These are phyloP conservation scores for Myxozyma nipponensis DNA, from an alignment of 805 yeast genomes.

Conservation along the genomic window DNA sequence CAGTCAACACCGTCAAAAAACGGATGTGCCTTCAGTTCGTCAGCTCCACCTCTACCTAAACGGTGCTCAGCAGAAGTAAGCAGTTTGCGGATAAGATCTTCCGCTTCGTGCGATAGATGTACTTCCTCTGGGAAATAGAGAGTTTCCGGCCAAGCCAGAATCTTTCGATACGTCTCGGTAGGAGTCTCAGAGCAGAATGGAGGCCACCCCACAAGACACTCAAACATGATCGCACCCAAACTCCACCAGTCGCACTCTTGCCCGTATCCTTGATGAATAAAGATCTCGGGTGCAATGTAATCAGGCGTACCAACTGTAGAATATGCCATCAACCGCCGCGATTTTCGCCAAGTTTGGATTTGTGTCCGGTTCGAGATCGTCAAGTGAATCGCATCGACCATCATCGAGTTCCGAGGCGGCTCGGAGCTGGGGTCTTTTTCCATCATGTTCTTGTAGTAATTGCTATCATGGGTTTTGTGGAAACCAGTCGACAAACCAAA, in stretches of 20 bases:
- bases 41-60: conserved; percentile 89
- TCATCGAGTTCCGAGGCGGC: conserved; percentile 64
- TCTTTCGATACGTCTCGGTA: conserved; percentile 88
- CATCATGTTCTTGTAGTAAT: conserved; percentile 74
- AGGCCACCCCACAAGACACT: conserved; percentile 95
- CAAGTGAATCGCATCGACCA: conserved; percentile 91
- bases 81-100: conserved; percentile 73
- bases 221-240: conserved; percentile 93
- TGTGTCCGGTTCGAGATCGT: conserved; percentile 94
- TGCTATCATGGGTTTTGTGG: conserved; percentile 89
- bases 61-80: conserved; percentile 76
- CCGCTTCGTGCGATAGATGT: conserved; percentile 82
- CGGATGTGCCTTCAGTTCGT: conserved; percentile 84
- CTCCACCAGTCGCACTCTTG: conserved; percentile 99
- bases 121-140: conserved; percentile 87
- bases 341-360: conserved; percentile 93
- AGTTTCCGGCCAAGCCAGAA: conserved; percentile 85
- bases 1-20: conserved; percentile 95
- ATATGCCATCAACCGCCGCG: conserved; percentile 88
- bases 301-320: conserved; percentile 97
- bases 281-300: conserved; percentile 93
- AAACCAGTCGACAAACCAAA: conserved; percentile 86
- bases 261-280: conserved; percentile 88
- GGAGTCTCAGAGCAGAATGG: conserved; percentile 95
- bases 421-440: conserved; percentile 47